phyloP scores from a whole-genome alignment of 768 basidiomycete genomes.

The Hericium alpestre region DNA sequence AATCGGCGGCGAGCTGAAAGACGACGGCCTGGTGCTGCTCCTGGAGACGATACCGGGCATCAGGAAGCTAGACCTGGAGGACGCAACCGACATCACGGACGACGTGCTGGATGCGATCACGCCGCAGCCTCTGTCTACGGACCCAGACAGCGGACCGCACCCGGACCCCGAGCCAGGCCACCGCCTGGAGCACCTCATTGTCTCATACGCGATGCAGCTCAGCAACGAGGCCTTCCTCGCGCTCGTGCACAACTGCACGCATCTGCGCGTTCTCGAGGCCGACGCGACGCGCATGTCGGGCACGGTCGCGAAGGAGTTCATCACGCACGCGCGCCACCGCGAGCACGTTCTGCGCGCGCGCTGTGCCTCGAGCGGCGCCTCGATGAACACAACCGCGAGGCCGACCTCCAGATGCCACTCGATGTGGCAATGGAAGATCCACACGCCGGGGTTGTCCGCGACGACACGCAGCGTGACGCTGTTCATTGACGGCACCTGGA shows the following conservation, averaged over 20 bases:
- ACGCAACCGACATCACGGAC: constrained; percentile 66
- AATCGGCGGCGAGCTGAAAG: constrained; percentile 56
- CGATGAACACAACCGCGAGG: constrained; percentile 76
- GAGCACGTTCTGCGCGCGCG: constrained; percentile 24
- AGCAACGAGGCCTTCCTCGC: constrained; percentile 51
- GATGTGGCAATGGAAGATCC: constrained; percentile 80
- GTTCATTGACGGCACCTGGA: constrained; percentile 58
- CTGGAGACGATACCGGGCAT: constrained; percentile 61
- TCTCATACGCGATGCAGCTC: constrained; percentile 59
- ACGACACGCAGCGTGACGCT: constrained; percentile 68
- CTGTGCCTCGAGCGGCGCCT: constrained; percentile 68
- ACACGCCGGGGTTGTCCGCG: constrained; percentile 89
- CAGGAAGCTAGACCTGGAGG: constrained; percentile 76
- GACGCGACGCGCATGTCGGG: constrained; percentile 72
- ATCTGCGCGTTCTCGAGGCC: constrained; percentile 58
- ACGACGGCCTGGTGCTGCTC: constrained; percentile 65
- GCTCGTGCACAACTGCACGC: constrained; percentile 54
- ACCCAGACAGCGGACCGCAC: constrained; percentile 11
- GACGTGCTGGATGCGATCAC: constrained; percentile 57
- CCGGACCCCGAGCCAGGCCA: constrained; percentile 33
- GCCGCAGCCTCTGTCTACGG: constrained; percentile 22
- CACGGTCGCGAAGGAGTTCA: constrained; percentile 54
- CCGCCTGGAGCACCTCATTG: constrained; percentile 56
- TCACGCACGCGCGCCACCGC: constrained; percentile 41
- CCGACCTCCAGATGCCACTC: constrained; percentile 83